Evolutionary conservation across 495 filamentous ascomycete species (phyloP), one percentile per base, ranked within the genome.

Genomic region (Filosporella fistucella): DNA sequence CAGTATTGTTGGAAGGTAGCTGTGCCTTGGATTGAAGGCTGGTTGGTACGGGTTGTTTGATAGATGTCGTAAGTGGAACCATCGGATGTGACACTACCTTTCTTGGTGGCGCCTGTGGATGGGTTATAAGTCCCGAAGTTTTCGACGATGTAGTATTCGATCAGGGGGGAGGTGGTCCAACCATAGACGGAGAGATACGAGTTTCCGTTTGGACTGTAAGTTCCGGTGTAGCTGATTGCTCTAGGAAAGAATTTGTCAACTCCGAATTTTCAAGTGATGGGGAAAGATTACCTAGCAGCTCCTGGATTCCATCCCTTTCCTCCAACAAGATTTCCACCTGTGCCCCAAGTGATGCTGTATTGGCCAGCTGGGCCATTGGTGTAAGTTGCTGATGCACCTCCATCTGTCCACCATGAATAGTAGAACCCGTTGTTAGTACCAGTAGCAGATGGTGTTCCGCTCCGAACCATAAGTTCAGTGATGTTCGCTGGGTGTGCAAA

Each of bases 11-110:
- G 56, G 59, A 80, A 80, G 36, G 75, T 80, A 12, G 53, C 48
- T 41, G 71, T 77, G 33, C 77, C 77, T 14, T 67, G 63, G 57
- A 81, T 80, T n/a, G 69, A 74, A 11, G 75, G 76, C 64, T 77
- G 70, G 65, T 86, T 78, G 58, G 66, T 64, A 36, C 78, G 78
- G 38, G 68, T 64, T 33, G 69, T 68, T 52, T 71, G 66, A 68
- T 79, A 82, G 64, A 86, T 77, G 47, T 81, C 69, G 68, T 88
- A 88, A 11, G 67, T 76, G 35, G 66, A 62, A 44, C 82, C 83
- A 63, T 86, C 84, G 30, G 62, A 69, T 30, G 59, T 61, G 35
- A 85, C 64, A 16, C 67, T 75, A 42, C 81, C 82, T 54, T 72
- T 72, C 61, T 70, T 66, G 1, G 56, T 60, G 20, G 68, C 67